These are phyloP conservation scores for Bryum argenteum DNA, from an alignment of 225 moss, liverwort and hornwort genomes.

Conservation along the genomic window DNA sequence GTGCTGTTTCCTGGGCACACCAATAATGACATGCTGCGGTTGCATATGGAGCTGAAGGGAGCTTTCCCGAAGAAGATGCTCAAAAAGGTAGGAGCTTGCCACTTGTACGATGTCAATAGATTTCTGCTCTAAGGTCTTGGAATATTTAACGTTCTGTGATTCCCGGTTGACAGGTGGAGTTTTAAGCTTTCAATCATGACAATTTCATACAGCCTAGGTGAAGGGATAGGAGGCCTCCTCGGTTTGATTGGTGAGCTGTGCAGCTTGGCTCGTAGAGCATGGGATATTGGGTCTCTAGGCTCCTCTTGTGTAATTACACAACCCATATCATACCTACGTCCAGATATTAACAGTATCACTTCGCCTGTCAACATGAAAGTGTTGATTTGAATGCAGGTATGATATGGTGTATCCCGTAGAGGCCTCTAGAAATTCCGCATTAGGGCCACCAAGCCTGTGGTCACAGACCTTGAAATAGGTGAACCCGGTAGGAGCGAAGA, in stretches of 20 bases:
- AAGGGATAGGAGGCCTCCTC: conserved; percentile 98
- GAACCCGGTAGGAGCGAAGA: too few species aligned
- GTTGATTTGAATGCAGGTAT: conserved; percentile 49
- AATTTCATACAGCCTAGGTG: conserved; percentile 95
- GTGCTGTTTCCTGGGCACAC: conserved; percentile 97
- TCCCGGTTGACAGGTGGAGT: conserved; percentile 99
- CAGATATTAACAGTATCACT: conserved; percentile 36
- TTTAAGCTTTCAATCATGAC: conserved; percentile 97
- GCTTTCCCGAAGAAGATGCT: conserved; percentile 98
- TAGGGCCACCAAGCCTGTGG: too few species aligned
- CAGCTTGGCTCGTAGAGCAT: conserved; percentile 98
- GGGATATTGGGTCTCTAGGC: conserved; percentile 64
- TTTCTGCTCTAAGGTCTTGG: conserved; percentile 62
- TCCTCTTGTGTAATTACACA: conserved; percentile 42
- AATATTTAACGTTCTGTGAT: conserved; percentile 95
- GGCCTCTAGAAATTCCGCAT: conserved; percentile 25
- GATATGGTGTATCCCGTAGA: conserved; percentile 36
- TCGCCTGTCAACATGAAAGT: conserved; percentile 24
- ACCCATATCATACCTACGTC: conserved; percentile 43
- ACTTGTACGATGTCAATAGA: conserved; percentile 52
- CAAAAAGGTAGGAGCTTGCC: conserved; percentile 81
- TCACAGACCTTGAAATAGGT: neutral
- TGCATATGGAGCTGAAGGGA: conserved; percentile 99
- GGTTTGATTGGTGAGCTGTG: conserved; percentile 99
- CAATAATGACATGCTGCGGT: conserved; percentile 96